Conservation (phyloP, 108 stramenopile species). For the Cylindrotheca fusiformis region DNA sequence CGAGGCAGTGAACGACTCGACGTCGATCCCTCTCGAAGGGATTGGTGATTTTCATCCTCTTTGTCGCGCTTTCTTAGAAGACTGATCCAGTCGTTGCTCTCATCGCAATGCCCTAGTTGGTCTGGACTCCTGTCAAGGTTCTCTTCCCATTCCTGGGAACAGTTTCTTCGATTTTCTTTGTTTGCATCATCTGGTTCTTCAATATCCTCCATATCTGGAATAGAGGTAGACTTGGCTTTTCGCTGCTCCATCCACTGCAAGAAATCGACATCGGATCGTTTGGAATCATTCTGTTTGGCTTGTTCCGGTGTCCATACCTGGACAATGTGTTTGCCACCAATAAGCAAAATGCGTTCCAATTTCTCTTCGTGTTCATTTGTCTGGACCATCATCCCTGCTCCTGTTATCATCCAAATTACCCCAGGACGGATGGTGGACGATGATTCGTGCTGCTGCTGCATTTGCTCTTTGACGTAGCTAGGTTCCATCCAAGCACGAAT, state of each 20-base stretch:
- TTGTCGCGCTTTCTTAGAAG: no score
- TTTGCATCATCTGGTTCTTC: no score
- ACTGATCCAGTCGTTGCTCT: no score
- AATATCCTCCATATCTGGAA: not conserved
- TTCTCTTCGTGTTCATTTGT: constrained; percentile 12
- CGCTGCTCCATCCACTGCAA: constrained; percentile 32
- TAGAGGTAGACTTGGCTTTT: constrained; percentile 3
- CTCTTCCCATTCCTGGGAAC: no score
- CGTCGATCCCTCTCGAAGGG: no score
- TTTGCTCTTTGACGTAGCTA: constrained; percentile 22
- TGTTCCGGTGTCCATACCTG: constrained; percentile 33
- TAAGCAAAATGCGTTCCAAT: constrained; percentile 30
- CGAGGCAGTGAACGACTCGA: no score
- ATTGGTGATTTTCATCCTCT: no score
- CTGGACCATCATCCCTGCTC: constrained; percentile 34
- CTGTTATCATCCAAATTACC: constrained; percentile 55
- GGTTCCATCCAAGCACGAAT: constrained; percentile 51
- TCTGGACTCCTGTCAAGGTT: no score
- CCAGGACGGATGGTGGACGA: constrained; percentile 37
- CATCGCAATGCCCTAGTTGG: no score
- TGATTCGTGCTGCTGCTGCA: constrained; percentile 11
- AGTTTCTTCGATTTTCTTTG: no score
- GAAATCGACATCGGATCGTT: constrained; percentile 14
- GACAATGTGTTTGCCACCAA: constrained; percentile 17
- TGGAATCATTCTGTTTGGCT: not conserved